Evolutionary conservation across 2,329 filamentous ascomycete species (phyloP), one percentile per base, ranked within the genome.

Genomic region (Penicillium decumbens): DNA sequence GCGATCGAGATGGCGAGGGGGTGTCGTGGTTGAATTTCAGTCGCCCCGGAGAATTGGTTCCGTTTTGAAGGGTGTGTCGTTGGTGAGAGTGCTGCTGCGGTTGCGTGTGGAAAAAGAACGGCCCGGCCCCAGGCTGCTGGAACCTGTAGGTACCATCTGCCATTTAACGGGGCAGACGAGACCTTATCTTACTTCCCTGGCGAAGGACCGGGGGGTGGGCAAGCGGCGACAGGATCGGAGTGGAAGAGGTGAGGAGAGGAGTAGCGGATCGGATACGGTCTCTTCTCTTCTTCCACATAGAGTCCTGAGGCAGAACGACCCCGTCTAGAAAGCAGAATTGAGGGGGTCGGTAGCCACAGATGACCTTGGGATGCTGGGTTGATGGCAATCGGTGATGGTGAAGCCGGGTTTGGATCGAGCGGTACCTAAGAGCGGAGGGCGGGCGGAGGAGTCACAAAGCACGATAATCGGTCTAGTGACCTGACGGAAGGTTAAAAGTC

Each of bases 81-180:
- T 67, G 70, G 51, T 72, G 72, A 51, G 68, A 62, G 54, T 67
- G 65, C 53, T 73, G 73, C 59, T 75, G 72, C 45, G 66, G 52
- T 64, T 69, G 67, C 53, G 70, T 64, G 66, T 72, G 68, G 56
- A 74, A 75, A 63, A 70, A 75, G 60, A 74, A 76, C 62, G 73
- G 74, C 69, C 74, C 74, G 71, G 73, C 72, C 69, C 73, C 74
- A 75, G 74, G 72, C 72, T 76, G 74, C 69, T 76, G 74, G 73
- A 75, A 77, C 70, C 75, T 73, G 71, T 75, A 77, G 69, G 72
- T 72, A 76, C 74, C 75, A 77, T 77, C 75, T 75, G 75, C 75
- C 75, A 77, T 77, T 72, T 76, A 76, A 72, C 71, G 72, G 67
- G 72, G 72, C 70, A 73, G 69, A 72, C 61, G 69, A 70, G 66